Evolutionary conservation across 139 green algal genomes (phyloP).

Genomic region (Tetraselmis striata): DNA sequence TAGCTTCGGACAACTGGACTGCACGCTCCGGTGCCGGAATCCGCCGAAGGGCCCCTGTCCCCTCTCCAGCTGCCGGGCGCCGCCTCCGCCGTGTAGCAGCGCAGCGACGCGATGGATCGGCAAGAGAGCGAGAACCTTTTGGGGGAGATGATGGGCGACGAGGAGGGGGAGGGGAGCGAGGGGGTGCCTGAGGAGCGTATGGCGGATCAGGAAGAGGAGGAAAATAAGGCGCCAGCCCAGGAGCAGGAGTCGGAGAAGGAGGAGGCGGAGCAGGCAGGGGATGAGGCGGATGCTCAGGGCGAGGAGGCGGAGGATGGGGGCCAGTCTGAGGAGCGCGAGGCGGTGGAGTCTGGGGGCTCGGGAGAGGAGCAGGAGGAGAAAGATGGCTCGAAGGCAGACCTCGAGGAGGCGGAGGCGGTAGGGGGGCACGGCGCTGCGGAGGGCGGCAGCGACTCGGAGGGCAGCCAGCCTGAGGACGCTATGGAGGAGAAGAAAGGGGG

Average conservation of each 20-base stretch:
- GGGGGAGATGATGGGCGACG: background rate
- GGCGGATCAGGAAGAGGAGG: background rate
- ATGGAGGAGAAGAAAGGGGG: background rate
- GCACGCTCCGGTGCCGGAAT: too few relatives aligned
- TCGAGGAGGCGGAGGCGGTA: background rate
- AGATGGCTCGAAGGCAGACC: too few relatives aligned
- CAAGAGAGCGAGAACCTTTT: background rate
- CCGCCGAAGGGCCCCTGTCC: too few relatives aligned
- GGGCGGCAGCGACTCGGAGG: background rate
- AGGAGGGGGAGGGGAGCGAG: background rate
- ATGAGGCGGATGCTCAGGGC: background rate
- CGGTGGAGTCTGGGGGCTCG: too few relatives aligned
- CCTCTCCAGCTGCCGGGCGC: too few relatives aligned
- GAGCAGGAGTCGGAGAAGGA: background rate
- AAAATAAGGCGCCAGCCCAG: background rate
- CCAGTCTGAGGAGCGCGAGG: background rate
- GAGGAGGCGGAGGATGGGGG: background rate
- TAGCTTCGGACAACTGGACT: too few relatives aligned
- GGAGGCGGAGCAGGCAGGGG: background rate
- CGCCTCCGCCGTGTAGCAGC: too few relatives aligned
- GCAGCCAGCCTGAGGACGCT: background rate
- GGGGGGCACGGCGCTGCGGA: background rate
- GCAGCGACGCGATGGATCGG: background rate
- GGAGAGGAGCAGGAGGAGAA: too few relatives aligned
- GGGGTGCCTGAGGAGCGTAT: background rate